Base-by-base conservation (phyloP, 2,329 filamentous ascomycete genomes). In the Aspergillus eucalypticola region DNA sequence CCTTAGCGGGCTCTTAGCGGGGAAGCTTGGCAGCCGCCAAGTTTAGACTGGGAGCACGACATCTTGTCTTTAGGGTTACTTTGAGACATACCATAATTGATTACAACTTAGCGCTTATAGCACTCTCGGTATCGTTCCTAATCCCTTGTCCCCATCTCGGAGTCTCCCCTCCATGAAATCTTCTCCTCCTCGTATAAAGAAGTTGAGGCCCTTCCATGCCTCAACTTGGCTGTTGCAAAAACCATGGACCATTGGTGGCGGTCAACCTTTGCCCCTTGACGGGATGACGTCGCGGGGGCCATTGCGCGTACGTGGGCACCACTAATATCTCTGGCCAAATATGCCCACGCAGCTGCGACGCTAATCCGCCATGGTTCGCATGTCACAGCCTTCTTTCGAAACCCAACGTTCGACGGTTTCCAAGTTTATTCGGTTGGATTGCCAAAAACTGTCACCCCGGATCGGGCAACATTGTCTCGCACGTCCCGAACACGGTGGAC, bases 1-100 rank as follows among this genome's bases (percentile, higher is more conserved):
- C 44, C 51, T 56, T 56, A 56, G 59, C 48, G 60, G 32, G 25
- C 19, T 27, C 42, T 56, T 55, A 53, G 46, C 54, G 54, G 60
- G 46, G 59, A 65, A 65, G 63, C 63, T 65, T 65, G 58, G 63
- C 62, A 29, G 6, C 19, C 49, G 48, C 19, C 50, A 23, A 48
- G 27, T 48, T 54, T 17, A 29, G 46, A 10, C n/a, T 27, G 11
- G 13, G 23, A 27, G 44, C 21, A 49, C 44, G 21, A 35, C 32
- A 35, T 35, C 32, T 35, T 27, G 25, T 27, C 25, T 35, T 35
- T 35, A 5, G 5, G 27, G 27, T 10, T 35, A 35, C 10, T 35
- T 15, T 35, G 11, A 11, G 32, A 44, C 32, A 5, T 35, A 35
- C 11, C 25, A 27, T 27, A 27, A 27, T 27, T 27, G 0, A 35